phyloP scores from a whole-genome alignment of 257 asterid genomes.

The Scutellaria minor region DNA sequence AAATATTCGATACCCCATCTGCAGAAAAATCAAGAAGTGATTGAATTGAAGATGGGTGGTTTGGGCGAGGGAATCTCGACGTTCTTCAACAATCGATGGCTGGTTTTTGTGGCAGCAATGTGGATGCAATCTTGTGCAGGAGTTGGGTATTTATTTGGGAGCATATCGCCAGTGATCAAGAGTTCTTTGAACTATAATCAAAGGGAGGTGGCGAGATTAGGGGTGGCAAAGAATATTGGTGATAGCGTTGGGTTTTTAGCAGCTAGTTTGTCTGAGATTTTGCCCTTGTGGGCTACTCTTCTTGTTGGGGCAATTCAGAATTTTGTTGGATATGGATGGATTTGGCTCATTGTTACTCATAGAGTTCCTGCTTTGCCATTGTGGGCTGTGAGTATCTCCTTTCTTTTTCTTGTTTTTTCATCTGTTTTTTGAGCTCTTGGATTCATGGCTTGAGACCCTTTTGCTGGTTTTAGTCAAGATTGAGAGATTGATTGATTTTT shows the following conservation, averaged over 20 bases:
- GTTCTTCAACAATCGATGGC: conserved; percentile 74
- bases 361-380: conserved; percentile 67
- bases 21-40: not conserved
- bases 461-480: not conserved
- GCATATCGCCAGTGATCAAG: conserved; percentile 83
- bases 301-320: conserved; percentile 79
- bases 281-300: conserved; percentile 77
- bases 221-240: conserved; percentile 90
- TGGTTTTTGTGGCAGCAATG: conserved; percentile 93
- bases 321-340: conserved; percentile 82
- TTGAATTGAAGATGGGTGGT: conserved; percentile 35
- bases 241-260: conserved; percentile 84
- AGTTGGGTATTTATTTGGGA: conserved; percentile 81
- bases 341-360: conserved; percentile 70
- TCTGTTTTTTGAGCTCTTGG: conserved; percentile 10
- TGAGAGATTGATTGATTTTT: not conserved
- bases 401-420: not conserved
- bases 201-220: conserved; percentile 74
- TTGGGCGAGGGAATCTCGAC: conserved; percentile 40
- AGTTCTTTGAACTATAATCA: conserved; percentile 74
- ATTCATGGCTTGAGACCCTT: conserved; percentile 23
- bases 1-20: conserved; percentile 6
- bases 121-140: conserved; percentile 95
- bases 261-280: conserved; percentile 64
- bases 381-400: conserved; percentile 72